These are phyloP conservation scores for Clavaria fumosa DNA, from an alignment of 768 basidiomycete species.

Conservation along the genomic window DNA sequence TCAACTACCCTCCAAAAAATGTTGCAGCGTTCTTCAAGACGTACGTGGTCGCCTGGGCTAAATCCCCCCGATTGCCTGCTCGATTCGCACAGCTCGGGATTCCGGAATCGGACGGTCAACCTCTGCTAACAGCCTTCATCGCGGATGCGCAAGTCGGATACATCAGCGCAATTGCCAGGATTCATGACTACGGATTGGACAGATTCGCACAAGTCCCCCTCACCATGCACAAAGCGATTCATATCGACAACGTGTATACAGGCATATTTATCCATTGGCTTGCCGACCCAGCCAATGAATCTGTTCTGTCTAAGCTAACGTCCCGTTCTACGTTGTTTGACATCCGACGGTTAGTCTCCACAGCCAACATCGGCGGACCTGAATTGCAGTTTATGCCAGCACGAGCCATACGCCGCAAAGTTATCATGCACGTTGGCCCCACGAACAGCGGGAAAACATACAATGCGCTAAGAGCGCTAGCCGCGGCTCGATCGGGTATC, in stretches of 20 bases:
- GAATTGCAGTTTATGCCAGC: conserved; percentile 36
- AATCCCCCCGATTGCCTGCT: conserved; percentile 14
- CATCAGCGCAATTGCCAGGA: conserved; percentile 16
- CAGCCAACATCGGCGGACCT: conserved; percentile 29
- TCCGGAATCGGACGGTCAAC: conserved; percentile 20
- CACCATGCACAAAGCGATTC: conserved; percentile 13
- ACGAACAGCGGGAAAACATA: conserved; percentile 98
- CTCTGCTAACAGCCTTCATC: conserved; percentile 29
- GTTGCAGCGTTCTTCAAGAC: conserved; percentile 21
- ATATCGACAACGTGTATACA: conserved; percentile 35
- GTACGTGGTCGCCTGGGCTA: conserved; percentile 27
- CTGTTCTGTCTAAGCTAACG: conserved; percentile 15
- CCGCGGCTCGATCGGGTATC: conserved; percentile 52
- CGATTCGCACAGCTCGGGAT: conserved; percentile 39
- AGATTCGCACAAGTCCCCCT: conserved; percentile 27
- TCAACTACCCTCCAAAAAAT: too few species aligned
- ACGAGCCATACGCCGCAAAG: conserved; percentile 48
- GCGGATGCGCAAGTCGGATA: conserved; percentile 22
- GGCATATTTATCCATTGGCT: conserved; percentile 46
- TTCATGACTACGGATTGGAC: conserved; percentile 23
- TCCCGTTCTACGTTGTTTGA: conserved; percentile 19
- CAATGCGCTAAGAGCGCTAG: conserved; percentile 78
- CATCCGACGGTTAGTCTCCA: conserved; percentile 23
- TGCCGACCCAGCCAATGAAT: conserved; percentile 18
- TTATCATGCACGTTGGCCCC: conserved; percentile 94